Evolutionary conservation across 352 stramenopile genomes (phyloP).

Genomic region (Chrysophaeum taylorii): DNA sequence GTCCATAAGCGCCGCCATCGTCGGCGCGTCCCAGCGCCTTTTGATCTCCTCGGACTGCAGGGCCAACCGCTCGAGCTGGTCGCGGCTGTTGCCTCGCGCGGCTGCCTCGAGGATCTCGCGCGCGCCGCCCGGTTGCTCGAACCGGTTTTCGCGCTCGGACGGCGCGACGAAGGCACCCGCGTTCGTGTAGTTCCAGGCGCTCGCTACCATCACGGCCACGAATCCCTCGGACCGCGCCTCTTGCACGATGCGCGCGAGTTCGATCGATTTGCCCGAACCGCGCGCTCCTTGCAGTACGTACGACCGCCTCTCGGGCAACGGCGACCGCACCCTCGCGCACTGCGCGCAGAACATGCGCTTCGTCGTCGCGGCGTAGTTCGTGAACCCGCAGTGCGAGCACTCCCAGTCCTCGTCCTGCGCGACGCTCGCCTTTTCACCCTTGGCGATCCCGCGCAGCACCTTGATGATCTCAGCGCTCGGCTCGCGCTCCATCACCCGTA

Average conservation of each 20-base stretch:
- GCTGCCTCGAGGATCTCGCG: neutral
- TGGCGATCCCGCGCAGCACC: too few species aligned
- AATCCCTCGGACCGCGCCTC: neutral
- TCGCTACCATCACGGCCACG: neutral
- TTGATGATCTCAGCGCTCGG: too few species aligned
- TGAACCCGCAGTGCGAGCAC: neutral
- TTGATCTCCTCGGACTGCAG: neutral
- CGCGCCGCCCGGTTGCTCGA: neutral
- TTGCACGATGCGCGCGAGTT: neutral
- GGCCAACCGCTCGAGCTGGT: neutral
- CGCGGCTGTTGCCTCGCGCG: neutral
- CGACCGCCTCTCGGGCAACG: neutral
- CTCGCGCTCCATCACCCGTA: too few species aligned
- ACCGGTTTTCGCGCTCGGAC: neutral
- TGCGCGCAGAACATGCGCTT: neutral
- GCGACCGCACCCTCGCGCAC: neutral
- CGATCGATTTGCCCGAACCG: neutral
- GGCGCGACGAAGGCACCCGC: neutral
- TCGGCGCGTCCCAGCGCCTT: neutral
- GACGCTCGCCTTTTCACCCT: too few species aligned
- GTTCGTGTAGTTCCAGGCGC: neutral
- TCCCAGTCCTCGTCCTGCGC: too few species aligned
- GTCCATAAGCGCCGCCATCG: neutral
- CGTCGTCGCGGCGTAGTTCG: neutral
- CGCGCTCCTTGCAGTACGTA: neutral